These are phyloP conservation scores for Noccaea caerulescens DNA, from an alignment of 345 rosid species.

Conservation along the genomic window DNA sequence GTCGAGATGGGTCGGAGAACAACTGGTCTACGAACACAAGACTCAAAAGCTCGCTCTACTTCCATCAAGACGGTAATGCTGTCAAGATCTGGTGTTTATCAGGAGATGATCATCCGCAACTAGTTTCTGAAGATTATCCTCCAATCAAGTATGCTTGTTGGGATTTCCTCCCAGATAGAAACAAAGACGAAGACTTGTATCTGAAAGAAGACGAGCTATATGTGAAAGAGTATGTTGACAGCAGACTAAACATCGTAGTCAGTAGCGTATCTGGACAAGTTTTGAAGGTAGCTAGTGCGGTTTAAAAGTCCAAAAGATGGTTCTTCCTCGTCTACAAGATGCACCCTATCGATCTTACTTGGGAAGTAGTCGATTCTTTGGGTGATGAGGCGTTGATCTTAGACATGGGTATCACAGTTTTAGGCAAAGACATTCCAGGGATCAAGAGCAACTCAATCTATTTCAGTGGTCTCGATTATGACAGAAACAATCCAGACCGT, in stretches of 20 bases:
- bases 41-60: slow-evolving; percentile 21
- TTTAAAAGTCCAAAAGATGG: slow-evolving; percentile 6
- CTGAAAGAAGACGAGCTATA: slow-evolving; percentile 5
- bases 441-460: slow-evolving; percentile 26
- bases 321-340: slow-evolving; percentile 9
- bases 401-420: slow-evolving; percentile 23
- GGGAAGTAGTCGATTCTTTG: slow-evolving; percentile 20
- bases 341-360: background rate
- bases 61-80: background rate
- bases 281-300: background rate
- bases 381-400: slow-evolving; percentile 23
- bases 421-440: slow-evolving; percentile 18
- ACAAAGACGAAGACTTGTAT: slow-evolving; percentile 1
- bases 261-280: slow-evolving; percentile 15
- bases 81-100: background rate
- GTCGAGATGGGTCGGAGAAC: background rate
- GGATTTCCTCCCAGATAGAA: slow-evolving; percentile 7
- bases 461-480: slow-evolving; percentile 1
- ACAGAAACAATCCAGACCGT: background rate
- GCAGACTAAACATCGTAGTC: background rate
- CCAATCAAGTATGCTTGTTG: background rate
- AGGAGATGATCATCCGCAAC: slow-evolving; percentile 1
- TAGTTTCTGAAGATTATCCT: background rate
- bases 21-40: slow-evolving; percentile 2
- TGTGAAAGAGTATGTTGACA: slow-evolving; percentile 12